These are phyloP conservation scores for Acacia acuminata DNA, from an alignment of 306 rosid genomes.

Conservation along the genomic window DNA sequence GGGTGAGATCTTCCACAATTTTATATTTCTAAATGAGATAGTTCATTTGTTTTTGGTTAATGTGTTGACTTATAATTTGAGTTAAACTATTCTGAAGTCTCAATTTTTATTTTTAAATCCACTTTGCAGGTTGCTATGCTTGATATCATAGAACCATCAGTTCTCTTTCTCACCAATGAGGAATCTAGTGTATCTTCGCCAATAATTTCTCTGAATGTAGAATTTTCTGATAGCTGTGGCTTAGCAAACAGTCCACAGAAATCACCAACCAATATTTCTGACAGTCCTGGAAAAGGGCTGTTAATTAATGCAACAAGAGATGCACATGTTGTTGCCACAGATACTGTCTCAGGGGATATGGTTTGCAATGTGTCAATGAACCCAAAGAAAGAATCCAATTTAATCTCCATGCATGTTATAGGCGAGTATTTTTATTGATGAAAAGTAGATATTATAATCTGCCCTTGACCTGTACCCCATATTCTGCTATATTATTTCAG, in stretches of 20 bases:
- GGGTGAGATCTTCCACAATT: slow-evolving; percentile 50
- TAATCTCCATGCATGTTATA: slow-evolving; percentile 64
- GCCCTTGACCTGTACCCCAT: slow-evolving; percentile 19
- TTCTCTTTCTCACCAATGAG: slow-evolving; percentile 61
- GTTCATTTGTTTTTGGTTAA: slow-evolving; percentile 15
- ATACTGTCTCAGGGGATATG: slow-evolving; percentile 53
- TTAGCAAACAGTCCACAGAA: slow-evolving; percentile 39
- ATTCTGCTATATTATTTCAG: slow-evolving; percentile 47
- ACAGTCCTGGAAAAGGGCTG: slow-evolving; percentile 46
- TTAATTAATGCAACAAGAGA: slow-evolving; percentile 54
- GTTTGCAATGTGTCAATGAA: slow-evolving; percentile 48
- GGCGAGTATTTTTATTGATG: slow-evolving; percentile 55
- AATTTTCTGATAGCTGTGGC: slow-evolving; percentile 48
- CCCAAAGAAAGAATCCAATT: slow-evolving; percentile 48
- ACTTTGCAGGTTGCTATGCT: slow-evolving; percentile 81
- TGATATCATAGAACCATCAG: slow-evolving; percentile 58
- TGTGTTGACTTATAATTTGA: slow-evolving; percentile 26
- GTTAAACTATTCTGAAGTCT: slow-evolving; percentile 25
- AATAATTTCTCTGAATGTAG: slow-evolving; percentile 57
- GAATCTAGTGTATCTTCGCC: slow-evolving; percentile 56
- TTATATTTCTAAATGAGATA: slow-evolving; percentile 3
- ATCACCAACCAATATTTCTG: slow-evolving; percentile 45
- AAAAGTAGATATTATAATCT: slow-evolving; percentile 23
- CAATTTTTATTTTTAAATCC: slow-evolving; percentile 36
- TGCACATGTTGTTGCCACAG: slow-evolving; percentile 54